phyloP scores from a whole-genome alignment of 768 basidiomycete genomes.

The Tulasnella calospora region DNA sequence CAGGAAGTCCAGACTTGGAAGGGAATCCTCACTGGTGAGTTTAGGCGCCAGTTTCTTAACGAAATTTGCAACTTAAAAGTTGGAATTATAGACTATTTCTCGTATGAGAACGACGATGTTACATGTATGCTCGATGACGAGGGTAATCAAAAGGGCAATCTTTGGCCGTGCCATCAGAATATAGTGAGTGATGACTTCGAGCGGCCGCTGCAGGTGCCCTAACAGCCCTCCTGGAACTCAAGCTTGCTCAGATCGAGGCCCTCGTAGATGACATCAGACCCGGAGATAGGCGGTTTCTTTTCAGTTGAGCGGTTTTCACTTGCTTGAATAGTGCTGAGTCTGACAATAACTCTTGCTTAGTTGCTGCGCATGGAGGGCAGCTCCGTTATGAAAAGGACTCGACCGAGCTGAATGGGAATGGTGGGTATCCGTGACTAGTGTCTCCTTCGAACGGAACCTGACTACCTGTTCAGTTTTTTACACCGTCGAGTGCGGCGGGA shows the following conservation, averaged over 20 bases:
- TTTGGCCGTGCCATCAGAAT: neutral
- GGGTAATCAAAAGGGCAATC: neutral
- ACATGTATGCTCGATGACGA: neutral
- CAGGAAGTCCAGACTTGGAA: neutral
- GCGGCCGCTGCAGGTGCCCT: neutral
- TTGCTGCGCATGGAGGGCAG: neutral
- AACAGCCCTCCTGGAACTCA: neutral
- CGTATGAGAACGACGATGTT: neutral
- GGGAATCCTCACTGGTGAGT: neutral
- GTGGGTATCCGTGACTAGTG: neutral
- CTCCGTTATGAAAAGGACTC: neutral
- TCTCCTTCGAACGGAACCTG: neutral
- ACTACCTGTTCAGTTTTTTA: neutral
- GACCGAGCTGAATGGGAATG: neutral
- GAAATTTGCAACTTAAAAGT: neutral
- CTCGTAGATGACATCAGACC: neutral
- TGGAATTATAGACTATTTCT: neutral
- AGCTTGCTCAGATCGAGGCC: neutral
- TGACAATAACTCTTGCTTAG: neutral
- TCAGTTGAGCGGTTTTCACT: neutral
- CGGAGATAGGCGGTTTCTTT: neutral
- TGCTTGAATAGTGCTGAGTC: no score
- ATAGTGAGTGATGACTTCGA: neutral
- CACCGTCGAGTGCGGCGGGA: neutral
- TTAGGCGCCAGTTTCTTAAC: neutral